Evolutionary conservation across 2,329 filamentous ascomycete species (phyloP), one percentile per base, ranked within the genome.

Genomic region (Xylariomycetidae sp.): DNA sequence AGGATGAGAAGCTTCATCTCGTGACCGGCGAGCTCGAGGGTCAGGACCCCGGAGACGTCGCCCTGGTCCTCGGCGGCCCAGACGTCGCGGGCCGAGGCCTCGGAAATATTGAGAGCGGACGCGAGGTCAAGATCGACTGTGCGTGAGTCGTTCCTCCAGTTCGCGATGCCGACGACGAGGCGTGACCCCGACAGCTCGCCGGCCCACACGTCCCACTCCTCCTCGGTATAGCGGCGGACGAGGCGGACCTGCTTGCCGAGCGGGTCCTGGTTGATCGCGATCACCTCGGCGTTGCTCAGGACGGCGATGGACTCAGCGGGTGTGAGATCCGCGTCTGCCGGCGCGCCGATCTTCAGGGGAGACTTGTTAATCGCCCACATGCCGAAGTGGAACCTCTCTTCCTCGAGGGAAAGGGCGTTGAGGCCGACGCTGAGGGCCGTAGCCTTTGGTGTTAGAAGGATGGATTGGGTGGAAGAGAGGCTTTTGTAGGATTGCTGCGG

Each of bases 221-320:
- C 63, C 15, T 68, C 62, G 0, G 68, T 67, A 45, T 67, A 66
- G 5, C 70, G 59, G 4, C 67, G 56, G 2, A 67, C 50, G 1
- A 81, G 56, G n/a, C 60, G 59, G 1, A 73, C 71, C 27, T 73
- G 70, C 33, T 67, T 55, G 0, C 64, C 72, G 0, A 78, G 51
- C 0, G 65, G 38, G 44, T 80, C 76, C 43, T 80, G 74, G 44
- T 79, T 79, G 46, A 75, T 70, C 0, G 66, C 66, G 16, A 80
- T 70, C 15, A 75, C 65, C 34, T 75, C 73, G 16, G 63, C 57
- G 50, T 78, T 77, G 2, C 57, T 58, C 29, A 72, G 49, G 12
- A 71, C 56, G 5, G 54, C 52, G 11, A 73, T 46, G 0, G 69
- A 71, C 1, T 53, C 49, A 0, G 50, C 36, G 1, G 60, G 57